Evolutionary conservation across 2,329 filamentous ascomycete species (phyloP), one percentile per base, ranked within the genome.

Genomic region (Fusarium sambucinum): DNA sequence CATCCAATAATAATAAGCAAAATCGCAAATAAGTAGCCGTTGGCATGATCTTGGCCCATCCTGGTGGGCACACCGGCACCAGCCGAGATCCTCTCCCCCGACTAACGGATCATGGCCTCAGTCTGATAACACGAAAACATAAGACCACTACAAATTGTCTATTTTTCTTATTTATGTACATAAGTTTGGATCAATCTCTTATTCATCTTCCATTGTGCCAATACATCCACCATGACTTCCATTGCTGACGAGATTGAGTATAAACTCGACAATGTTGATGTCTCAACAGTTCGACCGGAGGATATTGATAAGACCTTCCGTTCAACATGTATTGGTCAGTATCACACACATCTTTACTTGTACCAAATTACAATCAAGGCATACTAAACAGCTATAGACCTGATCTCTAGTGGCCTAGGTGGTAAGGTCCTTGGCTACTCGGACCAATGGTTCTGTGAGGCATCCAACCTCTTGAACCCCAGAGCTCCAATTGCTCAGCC

Each of bases 381-480:
- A 51, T 33, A 37, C 59, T 64, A n/a, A 64, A 14, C 30, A 33
- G 40, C 12, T 38, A 19, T 63, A 90, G 88, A 90, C 74, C 80
- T 91, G 50, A 79, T 89, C 56, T 90, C 88, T 41, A 84, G 84
- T 9, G 80, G 86, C 9, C 78, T 91, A 44, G 89, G 88, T 65
- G 88, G 88, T 60, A 88, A 86, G 76, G 81, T 91, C 59, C 82
- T 91, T 19, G 90, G 83, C 58, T 89, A 85, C 77, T 91, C 89
- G 48, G 87, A 91, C 75, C 82, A 91, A 79, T 91, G 87, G 87
- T 91, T 91, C 74, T 89, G 89, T 42, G 86, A 89, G 70, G 89
- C 89, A 23, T 74, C 81, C 59, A 91, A 91, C 76, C 82, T 91
- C 59, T 76, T 91, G 65, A 91, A 85, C 30, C 87, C 88, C n/a